These are phyloP conservation scores for Litchi chinensis DNA, from an alignment of 345 rosid genomes.

Conservation along the genomic window DNA sequence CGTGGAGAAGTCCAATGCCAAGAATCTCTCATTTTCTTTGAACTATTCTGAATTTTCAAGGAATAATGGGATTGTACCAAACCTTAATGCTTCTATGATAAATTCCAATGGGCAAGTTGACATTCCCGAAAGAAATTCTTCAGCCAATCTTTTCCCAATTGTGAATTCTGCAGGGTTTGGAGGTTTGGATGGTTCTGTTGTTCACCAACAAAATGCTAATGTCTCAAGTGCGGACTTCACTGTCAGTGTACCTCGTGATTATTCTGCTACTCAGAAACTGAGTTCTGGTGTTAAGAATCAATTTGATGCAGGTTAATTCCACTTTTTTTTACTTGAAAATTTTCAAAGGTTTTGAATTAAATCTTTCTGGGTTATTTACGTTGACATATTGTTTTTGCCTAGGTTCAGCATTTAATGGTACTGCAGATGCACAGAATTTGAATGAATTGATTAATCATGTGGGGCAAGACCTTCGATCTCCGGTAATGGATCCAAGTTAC, in stretches of 20 bases:
- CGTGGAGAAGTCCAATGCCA: constrained; percentile 42
- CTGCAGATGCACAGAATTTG: constrained; percentile 42
- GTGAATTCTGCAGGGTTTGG: constrained; percentile 54
- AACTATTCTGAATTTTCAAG: constrained; percentile 46
- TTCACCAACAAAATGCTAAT: constrained; percentile 41
- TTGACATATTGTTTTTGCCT: constrained; percentile 14
- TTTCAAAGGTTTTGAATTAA: neutral
- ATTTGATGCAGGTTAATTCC: constrained; percentile 51
- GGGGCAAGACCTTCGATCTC: constrained; percentile 50
- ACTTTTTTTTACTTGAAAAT: constrained; percentile 18
- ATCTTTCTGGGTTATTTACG: constrained; percentile 7
- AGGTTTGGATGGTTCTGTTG: constrained; percentile 50
- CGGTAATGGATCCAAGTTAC: constrained; percentile 51
- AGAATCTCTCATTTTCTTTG: constrained; percentile 47
- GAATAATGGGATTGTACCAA: constrained; percentile 44
- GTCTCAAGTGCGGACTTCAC: constrained; percentile 43
- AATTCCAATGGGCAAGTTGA: constrained; percentile 49
- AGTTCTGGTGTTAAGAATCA: constrained; percentile 42
- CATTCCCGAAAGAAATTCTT: constrained; percentile 71
- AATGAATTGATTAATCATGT: constrained; percentile 49
- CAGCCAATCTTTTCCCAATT: constrained; percentile 60
- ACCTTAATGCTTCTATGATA: constrained; percentile 44
- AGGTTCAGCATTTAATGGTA: constrained; percentile 50
- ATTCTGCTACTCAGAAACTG: constrained; percentile 49
- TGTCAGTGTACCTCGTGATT: constrained; percentile 42